Percentiles rank a stretch among this genome's conserved stretches.
Conservation (phyloP, 108 stramenopile species). For the Cyclotella sp. region DNA sequence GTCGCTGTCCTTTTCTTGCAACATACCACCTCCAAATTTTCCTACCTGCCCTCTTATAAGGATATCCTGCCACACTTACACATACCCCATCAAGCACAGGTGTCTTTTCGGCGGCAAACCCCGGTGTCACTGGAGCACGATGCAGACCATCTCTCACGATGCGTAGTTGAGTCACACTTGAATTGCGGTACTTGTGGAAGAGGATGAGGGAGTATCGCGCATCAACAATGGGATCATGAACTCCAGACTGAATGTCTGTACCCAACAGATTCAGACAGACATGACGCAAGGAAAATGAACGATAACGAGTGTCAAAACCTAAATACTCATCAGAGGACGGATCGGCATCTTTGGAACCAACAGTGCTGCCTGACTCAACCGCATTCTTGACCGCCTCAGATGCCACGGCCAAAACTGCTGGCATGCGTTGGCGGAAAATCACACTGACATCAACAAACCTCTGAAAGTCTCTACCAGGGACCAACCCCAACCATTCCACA, state of each 20-base stretch:
- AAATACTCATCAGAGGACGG: constrained; percentile 33
- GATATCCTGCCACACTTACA: constrained; percentile 40
- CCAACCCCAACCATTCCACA: constrained; percentile 56
- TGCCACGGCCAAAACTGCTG: constrained; percentile 23
- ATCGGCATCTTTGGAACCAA: constrained; percentile 6
- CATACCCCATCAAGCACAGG: constrained; percentile 61
- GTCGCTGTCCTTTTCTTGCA: constrained; percentile 6
- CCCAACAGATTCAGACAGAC: constrained; percentile 49
- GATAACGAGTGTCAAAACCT: constrained; percentile 49
- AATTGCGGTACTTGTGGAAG: constrained; percentile 59
- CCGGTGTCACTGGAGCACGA: constrained; percentile 49
- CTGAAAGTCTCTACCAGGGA: constrained; percentile 49
- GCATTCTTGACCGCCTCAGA: constrained; percentile 34
- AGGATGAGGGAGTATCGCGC: constrained; percentile 50
- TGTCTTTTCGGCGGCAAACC: constrained; percentile 40
- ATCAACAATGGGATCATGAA: constrained; percentile 80
- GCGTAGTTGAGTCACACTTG: constrained; percentile 40
- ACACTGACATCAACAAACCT: constrained; percentile 45
- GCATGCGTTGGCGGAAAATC: constrained; percentile 54
- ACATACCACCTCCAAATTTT: constrained; percentile 58
- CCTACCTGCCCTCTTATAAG: constrained; percentile 48
- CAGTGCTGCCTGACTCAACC: not conserved
- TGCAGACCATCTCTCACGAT: constrained; percentile 54
- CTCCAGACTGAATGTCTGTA: constrained; percentile 65
- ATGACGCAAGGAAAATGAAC: constrained; percentile 52